Evolutionary conservation across 2,329 filamentous ascomycete species (phyloP).

Genomic region (Penicillium sp.): DNA sequence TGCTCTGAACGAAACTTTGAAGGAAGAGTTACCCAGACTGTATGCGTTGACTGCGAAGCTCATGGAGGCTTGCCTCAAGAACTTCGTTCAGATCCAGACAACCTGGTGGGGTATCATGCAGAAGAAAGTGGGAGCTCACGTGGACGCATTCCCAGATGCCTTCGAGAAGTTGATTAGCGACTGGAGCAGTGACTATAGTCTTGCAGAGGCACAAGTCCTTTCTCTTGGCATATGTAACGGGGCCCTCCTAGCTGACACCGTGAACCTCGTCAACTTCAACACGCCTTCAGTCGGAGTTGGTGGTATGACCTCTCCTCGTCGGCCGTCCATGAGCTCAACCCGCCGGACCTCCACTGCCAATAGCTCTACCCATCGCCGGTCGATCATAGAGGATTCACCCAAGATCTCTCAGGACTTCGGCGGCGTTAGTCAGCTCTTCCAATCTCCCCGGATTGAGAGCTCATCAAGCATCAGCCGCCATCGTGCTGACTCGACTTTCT

Average conservation of each 20-base stretch:
- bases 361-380: constrained; percentile 59
- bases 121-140: constrained; percentile 74
- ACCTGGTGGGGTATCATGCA: constrained; percentile 83
- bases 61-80: constrained; percentile 77
- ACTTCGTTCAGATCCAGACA: constrained; percentile 80
- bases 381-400: constrained; percentile 64
- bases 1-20: constrained; percentile 87
- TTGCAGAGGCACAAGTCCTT: constrained; percentile 70
- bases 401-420: constrained; percentile 64
- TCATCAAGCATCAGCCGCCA: constrained; percentile 43
- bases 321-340: constrained; percentile 47
- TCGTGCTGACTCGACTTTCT: constrained; percentile 58
- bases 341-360: constrained; percentile 53
- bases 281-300: constrained; percentile 47
- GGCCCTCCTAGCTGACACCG: constrained; percentile 58
- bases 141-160: constrained; percentile 68
- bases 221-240: constrained; percentile 78
- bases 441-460: constrained; percentile 54
- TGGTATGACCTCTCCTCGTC: constrained; percentile 42
- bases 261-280: constrained; percentile 61
- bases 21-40: constrained; percentile 84
- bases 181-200: constrained; percentile 77
- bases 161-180: constrained; percentile 71
- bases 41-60: constrained; percentile 79
- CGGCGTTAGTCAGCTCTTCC: constrained; percentile 63